A percentile compares a stretch with the other conserved stretches of the same genome.
Conservation (phyloP, 2,329 filamentous ascomycete genomes). For the Alternaria atra region DNA sequence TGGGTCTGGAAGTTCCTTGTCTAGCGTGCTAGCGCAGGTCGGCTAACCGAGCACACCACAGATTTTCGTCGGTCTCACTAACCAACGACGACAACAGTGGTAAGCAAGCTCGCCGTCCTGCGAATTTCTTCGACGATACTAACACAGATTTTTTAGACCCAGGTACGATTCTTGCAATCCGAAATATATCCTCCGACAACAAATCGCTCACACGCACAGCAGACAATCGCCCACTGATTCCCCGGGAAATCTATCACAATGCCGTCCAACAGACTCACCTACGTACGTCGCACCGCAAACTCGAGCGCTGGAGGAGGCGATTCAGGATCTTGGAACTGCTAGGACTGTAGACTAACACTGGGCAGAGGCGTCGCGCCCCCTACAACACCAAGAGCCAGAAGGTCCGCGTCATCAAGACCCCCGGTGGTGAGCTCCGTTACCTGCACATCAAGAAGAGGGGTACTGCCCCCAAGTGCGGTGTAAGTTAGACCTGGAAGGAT, state of each 20-base stretch:
- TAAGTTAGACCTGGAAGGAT: constrained; percentile 33
- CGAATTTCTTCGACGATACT: constrained; percentile 20
- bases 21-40: constrained; percentile 21
- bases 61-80: constrained; percentile 19
- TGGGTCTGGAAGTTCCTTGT: constrained; percentile 5
- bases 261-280: constrained; percentile 64
- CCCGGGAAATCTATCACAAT: constrained; percentile 57
- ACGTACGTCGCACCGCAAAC: constrained; percentile 56
- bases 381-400: constrained; percentile 99
- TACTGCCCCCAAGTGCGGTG: constrained; percentile 89
- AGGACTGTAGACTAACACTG: constrained; percentile 41
- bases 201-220: constrained; percentile 38
- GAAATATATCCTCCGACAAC: constrained; percentile 10
- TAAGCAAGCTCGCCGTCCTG: constrained; percentile 36
- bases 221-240: constrained; percentile 45
- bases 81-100: constrained; percentile 46
- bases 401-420: constrained; percentile 79
- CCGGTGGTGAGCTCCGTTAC: constrained; percentile 92
- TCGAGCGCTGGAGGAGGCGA: constrained; percentile 16
- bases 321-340: constrained; percentile 16
- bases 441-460: constrained; percentile 99
- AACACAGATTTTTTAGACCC: constrained; percentile 25
- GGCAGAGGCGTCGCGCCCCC: constrained; percentile 64
- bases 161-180: constrained; percentile 35
- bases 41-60: constrained; percentile 19